Base-by-base conservation (phyloP, 129 eudicot genomes). In the Flaveria bidentis region DNA sequence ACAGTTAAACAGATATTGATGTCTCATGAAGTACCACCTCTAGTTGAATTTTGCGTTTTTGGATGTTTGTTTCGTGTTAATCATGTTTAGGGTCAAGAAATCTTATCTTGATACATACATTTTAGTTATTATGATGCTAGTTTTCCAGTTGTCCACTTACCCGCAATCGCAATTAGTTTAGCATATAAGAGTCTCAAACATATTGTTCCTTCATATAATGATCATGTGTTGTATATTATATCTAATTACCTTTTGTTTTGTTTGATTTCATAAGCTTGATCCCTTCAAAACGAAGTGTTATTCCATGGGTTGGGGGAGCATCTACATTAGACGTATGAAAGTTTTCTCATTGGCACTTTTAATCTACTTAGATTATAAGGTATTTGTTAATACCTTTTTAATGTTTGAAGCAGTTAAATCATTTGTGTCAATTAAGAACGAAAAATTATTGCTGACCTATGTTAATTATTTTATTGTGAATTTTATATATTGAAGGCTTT, bases 321-420 rank as follows among this genome's bases (percentile, higher is more conserved):
- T 87, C 65, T 87, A 82, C 82, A 57, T 73, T 52, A 83, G 96
- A 82, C 93, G 96, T 12, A 50, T 89, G 86, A 92, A 82, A 83
- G 93, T 92, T 65, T 89, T 92, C 84, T 64, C 93, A 10, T 60
- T 86, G 82, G 97, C 97, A 42, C 41, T 92, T 79, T 56, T 92
- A 33, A 87, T 92, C 83, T 92, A 92, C 85, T 71, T 92, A 79
- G 97, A 92, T 80, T 92, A 92, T 78, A 91, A 91, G 97, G 97
- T 91, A 74, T 16, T 15, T 10, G 47, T 41, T 17, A 55, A 10
- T 22, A 7, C 23, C 41, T 36, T 50, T 50, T 36, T 80, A 49
- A 13, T 6, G 23, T 58, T 45, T 65, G 47, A 65, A 10, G 18
- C 20, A 47, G 62, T 63, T 63, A 16, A 30, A 30, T 63, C 44